Evolutionary conservation across 352 stramenopile species (phyloP).

Genomic region (Blastocystis sp.): DNA sequence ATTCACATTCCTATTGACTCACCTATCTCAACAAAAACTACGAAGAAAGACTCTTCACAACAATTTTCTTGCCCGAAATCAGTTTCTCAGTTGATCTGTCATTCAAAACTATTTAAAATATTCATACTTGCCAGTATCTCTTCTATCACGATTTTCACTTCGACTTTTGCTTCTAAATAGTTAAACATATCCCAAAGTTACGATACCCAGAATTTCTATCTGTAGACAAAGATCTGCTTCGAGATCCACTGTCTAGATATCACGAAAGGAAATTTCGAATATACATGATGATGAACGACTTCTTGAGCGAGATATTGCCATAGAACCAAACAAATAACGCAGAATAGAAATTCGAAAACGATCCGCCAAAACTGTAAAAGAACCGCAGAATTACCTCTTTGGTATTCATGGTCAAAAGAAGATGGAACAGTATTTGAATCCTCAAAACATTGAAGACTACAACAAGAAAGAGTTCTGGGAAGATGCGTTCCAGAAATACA

Average conservation of each 20-base stretch:
- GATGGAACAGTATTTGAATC: slow-evolving; percentile 54
- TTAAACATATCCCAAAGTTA: neutral
- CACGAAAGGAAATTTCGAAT: neutral
- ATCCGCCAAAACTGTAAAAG: neutral
- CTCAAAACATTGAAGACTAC: slow-evolving; percentile 59
- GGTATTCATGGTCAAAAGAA: neutral
- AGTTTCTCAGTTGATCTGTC: neutral
- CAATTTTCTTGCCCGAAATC: neutral
- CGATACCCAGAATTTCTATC: neutral
- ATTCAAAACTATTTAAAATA: neutral
- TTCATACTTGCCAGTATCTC: neutral
- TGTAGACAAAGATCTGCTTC: slow-evolving; percentile 32
- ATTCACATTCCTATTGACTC: slow-evolving; percentile 31
- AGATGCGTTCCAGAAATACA: slow-evolving; percentile 37
- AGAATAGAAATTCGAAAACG: neutral
- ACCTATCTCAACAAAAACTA: neutral
- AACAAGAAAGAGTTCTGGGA: slow-evolving; percentile 66
- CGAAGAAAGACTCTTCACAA: slow-evolving; percentile 20
- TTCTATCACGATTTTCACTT: neutral
- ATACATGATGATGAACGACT: slow-evolving; percentile 10
- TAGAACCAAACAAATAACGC: neutral
- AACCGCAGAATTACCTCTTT: neutral
- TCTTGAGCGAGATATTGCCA: neutral
- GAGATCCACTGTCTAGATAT: slow-evolving; percentile 15
- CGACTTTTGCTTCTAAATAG: neutral